Conservation (phyloP, 164 flowering plant species). For the Brasenia schreberi region DNA sequence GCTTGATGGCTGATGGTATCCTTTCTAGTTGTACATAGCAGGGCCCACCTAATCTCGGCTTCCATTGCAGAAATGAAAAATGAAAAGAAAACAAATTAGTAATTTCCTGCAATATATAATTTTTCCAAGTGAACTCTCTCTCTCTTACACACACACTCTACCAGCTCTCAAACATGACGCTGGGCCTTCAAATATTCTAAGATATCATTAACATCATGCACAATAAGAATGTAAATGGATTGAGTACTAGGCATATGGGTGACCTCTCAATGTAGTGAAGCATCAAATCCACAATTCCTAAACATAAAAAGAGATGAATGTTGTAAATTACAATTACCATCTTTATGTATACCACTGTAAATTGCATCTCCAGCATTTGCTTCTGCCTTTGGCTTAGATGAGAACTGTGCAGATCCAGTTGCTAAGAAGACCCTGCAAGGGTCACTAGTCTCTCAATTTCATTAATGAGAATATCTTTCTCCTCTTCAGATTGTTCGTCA, state of each 20-base stretch:
- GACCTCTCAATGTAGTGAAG: neutral
- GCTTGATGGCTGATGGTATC: too few species aligned
- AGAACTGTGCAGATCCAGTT: neutral
- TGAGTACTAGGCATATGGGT: neutral
- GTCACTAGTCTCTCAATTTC: slow-evolving; percentile 73
- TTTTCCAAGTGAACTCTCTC: too few species aligned
- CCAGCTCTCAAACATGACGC: too few species aligned
- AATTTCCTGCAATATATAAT: too few species aligned
- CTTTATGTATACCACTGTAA: neutral
- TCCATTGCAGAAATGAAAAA: too few species aligned
- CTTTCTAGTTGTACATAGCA: too few species aligned
- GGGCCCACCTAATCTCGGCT: too few species aligned
- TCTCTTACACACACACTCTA: too few species aligned
- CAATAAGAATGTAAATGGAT: neutral
- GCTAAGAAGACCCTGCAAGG: slow-evolving; percentile 3
- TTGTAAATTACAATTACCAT: neutral
- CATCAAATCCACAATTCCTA: neutral
- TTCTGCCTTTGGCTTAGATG: neutral
- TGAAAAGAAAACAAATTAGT: too few species aligned
- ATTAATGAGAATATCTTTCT: slow-evolving; percentile 74
- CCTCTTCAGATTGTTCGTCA: slow-evolving; percentile 94
- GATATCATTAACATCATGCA: neutral
- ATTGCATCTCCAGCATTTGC: neutral
- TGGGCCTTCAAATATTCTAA: too few species aligned
- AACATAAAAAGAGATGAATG: neutral